phyloP scores from a whole-genome alignment of 2,329 filamentous ascomycete species.

The Graphilbum fragrans region DNA sequence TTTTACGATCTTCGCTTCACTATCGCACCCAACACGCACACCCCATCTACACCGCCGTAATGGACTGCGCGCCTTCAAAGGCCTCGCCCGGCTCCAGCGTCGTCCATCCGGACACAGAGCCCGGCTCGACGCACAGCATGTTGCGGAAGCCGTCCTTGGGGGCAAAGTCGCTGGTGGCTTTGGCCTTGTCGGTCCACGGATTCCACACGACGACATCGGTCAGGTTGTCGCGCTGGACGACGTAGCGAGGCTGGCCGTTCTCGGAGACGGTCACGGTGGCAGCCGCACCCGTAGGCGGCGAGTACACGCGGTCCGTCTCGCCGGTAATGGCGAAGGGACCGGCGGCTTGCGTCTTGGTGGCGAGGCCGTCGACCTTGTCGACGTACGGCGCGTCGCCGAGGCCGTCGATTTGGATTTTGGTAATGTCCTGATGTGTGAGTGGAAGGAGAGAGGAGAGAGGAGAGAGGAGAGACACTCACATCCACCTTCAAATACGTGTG shows the following conservation, averaged over 20 bases:
- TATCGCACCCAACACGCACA: slow-evolving; percentile 8
- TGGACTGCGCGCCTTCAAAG: slow-evolving; percentile 50
- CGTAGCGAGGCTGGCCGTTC: slow-evolving; percentile 52
- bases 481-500: slow-evolving; percentile 81
- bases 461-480: slow-evolving; percentile 35
- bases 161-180: slow-evolving; percentile 72
- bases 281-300: slow-evolving; percentile 48
- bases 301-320: slow-evolving; percentile 86
- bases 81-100: slow-evolving; percentile 69
- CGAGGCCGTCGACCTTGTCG: slow-evolving; percentile 66
- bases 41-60: slow-evolving; percentile 22
- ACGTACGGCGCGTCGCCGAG: slow-evolving; percentile 65
- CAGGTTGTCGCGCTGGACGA: slow-evolving; percentile 72
- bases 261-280: slow-evolving; percentile 48
- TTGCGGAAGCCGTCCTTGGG: slow-evolving; percentile 84
- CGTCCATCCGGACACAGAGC: slow-evolving; percentile 70
- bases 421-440: slow-evolving; percentile 54
- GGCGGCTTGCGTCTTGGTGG: slow-evolving; percentile 52
- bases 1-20: slow-evolving; percentile 1
- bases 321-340: slow-evolving; percentile 54
- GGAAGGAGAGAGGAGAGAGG: neutral
- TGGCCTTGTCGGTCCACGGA: slow-evolving; percentile 79
- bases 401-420: slow-evolving; percentile 57
- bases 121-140: slow-evolving; percentile 92
- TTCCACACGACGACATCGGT: slow-evolving; percentile 93